Conservation (phyloP, 202 grass and related monocot genomes). For the Carex arenaria region DNA sequence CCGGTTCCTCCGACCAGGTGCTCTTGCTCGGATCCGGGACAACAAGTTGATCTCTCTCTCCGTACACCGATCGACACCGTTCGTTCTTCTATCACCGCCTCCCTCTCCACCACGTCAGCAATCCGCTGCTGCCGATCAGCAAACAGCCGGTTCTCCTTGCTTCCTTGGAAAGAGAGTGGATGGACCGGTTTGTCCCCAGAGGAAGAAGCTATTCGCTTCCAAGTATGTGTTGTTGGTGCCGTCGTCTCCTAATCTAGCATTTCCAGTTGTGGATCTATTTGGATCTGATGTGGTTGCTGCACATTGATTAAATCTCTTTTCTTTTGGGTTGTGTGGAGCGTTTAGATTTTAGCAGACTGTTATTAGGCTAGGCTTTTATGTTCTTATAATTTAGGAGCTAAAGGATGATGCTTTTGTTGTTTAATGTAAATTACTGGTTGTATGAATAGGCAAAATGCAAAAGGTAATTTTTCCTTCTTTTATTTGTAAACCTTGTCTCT, state of each 20-base stretch:
- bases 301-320: conserved; percentile 34
- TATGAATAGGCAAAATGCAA: not conserved
- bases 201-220: conserved; percentile 63
- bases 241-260: conserved; percentile 28
- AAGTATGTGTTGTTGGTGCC: conserved; percentile 46
- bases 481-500: not conserved
- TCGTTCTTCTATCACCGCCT: conserved; percentile 20
- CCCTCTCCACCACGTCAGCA: conserved; percentile 13
- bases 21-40: conserved; percentile 65
- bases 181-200: conserved; percentile 32
- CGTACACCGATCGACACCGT: not conserved
- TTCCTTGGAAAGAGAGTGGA: conserved; percentile 23
- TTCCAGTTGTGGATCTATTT: conserved; percentile 45
- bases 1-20: conserved; percentile 68
- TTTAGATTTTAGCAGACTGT: conserved; percentile 29
- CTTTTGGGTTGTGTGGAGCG: not conserved
- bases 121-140: not conserved
- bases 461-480: not conserved
- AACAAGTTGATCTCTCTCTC: conserved; percentile 36
- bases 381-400: conserved; percentile 4
- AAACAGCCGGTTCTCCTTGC: not conserved
- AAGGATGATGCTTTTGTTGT: conserved; percentile 6
- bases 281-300: conserved; percentile 58
- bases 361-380: conserved; percentile 15
- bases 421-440: conserved; percentile 18